Base-by-base conservation (phyloP, 768 basidiomycete species). In the Tremella mesenterica region DNA sequence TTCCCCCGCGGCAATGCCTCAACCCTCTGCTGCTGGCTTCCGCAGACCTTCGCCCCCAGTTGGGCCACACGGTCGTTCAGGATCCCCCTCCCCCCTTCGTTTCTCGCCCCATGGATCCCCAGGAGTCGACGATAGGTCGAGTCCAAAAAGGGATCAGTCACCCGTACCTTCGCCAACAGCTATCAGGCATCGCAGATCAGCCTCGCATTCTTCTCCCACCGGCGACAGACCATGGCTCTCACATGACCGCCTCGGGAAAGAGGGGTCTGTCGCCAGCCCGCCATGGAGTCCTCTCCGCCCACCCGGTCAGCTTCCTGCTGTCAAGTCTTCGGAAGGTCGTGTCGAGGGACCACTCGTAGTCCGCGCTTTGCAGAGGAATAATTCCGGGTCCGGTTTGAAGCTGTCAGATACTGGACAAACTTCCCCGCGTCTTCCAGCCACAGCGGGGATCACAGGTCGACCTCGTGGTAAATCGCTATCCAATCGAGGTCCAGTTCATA, bases 201-300 rank as follows among this genome's bases (percentile, higher is more conserved):
- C 51, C 25, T 66, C 64, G 4, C 54, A 56, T 20, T 63, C 60
- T 13, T 60, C 64, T 18, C 58, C 56, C 13, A 56, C 48, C n/a
- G n/a, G n/a, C 39, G 1, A 48, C 36, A 26, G 55, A 34, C 16
- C 53, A 18, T 7, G 10, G 25, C 9, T 31, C 9, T 25, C n/a
- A n/a, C n/a, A n/a, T 48, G 57, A 28, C 18, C 34, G 38, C 33
- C 30, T 25, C 43, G 44, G 34, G 21, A 44, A n/a, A 46, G 4
- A 45, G 6, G 21, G 16, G 26, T 27, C 9, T 29, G 7, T 16
- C 20, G 18, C 33, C 2, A 60, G 58, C 46, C 59, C 59, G 16
- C 59, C 59, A 20, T 18, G 30, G 5, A 59, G 58, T 31, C 58
- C 58, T n/a, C 36, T 27, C 3, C 29, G 33, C 9, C 28, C 25